phyloP scores from a whole-genome alignment of 768 basidiomycete genomes.

The Naganishia randhawae region DNA sequence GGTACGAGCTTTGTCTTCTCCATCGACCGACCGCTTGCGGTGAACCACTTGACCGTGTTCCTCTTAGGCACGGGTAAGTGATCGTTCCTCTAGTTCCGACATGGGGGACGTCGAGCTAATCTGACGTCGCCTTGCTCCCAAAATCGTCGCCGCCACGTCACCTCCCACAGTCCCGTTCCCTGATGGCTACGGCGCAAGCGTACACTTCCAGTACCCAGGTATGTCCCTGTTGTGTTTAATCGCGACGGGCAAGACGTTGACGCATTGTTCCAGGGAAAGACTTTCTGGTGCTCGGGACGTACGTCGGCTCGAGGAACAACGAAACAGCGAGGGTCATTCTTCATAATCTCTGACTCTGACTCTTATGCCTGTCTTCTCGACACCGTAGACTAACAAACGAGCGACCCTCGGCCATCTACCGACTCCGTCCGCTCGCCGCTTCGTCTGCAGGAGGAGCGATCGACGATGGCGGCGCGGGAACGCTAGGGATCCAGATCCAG shows the following conservation, averaged over 20 bases:
- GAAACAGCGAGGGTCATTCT: too few relatives aligned
- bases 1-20: constrained; percentile 50
- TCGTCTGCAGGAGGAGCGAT: neutral
- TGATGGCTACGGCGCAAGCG: constrained; percentile 48
- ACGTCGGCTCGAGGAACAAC: too few relatives aligned
- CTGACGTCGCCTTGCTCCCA: too few relatives aligned
- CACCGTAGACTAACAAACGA: constrained; percentile 42
- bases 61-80: constrained; percentile 45
- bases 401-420: constrained; percentile 45
- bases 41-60: constrained; percentile 50
- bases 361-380: neutral
- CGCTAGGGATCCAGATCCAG: constrained; percentile 47
- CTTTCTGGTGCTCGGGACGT: constrained; percentile 47
- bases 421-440: constrained; percentile 37
- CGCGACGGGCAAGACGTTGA: too few relatives aligned
- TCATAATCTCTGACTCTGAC: too few relatives aligned
- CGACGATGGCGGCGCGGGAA: constrained; percentile 34
- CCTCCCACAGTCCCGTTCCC: constrained; percentile 45
- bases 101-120: too few relatives aligned
- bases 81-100: too few relatives aligned
- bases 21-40: constrained; percentile 46
- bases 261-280: too few relatives aligned
- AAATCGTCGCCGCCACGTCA: too few relatives aligned
- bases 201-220: constrained; percentile 51
- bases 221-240: too few relatives aligned